Base-by-base conservation (phyloP, 78 protist species). In the Speleostelium caveatum region DNA sequence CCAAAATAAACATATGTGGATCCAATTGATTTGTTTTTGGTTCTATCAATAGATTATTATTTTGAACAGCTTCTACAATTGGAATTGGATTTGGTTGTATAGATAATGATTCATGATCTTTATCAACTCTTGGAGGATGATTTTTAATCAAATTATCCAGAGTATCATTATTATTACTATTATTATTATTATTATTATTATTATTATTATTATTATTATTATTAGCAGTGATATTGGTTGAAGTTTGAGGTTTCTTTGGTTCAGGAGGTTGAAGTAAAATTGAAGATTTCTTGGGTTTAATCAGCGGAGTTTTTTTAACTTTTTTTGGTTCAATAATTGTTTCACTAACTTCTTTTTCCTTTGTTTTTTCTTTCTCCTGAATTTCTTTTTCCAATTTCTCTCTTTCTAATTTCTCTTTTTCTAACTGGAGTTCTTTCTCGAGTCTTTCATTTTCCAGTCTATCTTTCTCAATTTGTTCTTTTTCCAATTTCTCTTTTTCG, bases 241-340 rank as follows among this genome's bases (percentile, higher is more conserved):
- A 45, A 45, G 53, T 45, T 45, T 6, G 53, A 10, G 53, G 53
- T 45, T 6, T 14, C 6, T 14, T 45, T 45, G 53, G 6, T 14
- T 14, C 10, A 45, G 53, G 53, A 45, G 53, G 10, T 45, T 6
- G 53, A 45, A 45, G n/a, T 45, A 10, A 14, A 45, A 45, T 66
- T 39, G 73, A 33, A n/a, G 73, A 66, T 66, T 66, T 66, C 35
- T 66, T 66, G 16, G 73, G 73, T n/a, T n/a, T n/a, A n/a, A 14
- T 10, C 10, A 45, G 53, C 10, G 6, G n/a, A 45, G 10, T 45
- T 45, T 45, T 45, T 45, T 45, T 10, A 45, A 10, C 53, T 45
- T 45, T 6, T 45, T 14, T 14, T 45, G n/a, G 53, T 45, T 45
- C 53, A 10, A 14, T 45, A n/a, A n/a, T n/a, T 45, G 10, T 14